Percentiles rank a stretch among this genome's conserved stretches.
Evolutionary conservation across 75 land plant species (phyloP).

Genomic region (Cupressus sempervirens): DNA sequence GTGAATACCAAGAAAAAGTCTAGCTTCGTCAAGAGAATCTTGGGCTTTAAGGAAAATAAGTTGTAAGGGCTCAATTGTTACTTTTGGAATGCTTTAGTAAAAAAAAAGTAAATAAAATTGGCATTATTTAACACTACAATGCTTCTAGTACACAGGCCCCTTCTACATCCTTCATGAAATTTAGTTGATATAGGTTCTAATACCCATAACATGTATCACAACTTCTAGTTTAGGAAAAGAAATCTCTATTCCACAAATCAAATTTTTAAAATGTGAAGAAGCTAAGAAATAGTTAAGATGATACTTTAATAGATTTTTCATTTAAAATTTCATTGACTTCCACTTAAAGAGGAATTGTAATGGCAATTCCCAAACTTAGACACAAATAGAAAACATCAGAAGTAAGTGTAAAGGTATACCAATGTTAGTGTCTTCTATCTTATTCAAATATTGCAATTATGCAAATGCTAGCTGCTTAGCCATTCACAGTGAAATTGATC

Average conservation of each 20-base stretch:
- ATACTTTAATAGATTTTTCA: neutral
- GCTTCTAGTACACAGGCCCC: conserved; percentile 81
- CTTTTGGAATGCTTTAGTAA: conserved; percentile 79
- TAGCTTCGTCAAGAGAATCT: conserved; percentile 92
- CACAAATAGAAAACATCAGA: neutral
- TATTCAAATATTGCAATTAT: conserved; percentile 39
- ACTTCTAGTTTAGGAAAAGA: neutral
- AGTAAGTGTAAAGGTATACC: conserved; percentile 28
- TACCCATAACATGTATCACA: conserved; percentile 36
- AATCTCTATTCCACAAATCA: neutral
- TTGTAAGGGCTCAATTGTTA: conserved; percentile 74
- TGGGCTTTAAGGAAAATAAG: conserved; percentile 96
- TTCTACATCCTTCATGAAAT: conserved; percentile 73
- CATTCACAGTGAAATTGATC: conserved; percentile 34
- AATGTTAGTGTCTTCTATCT: conserved; percentile 24
- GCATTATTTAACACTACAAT: conserved; percentile 81
- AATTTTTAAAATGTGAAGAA: neutral
- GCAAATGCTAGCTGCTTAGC: conserved; percentile 51
- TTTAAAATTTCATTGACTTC: neutral
- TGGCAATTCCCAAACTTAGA: neutral
- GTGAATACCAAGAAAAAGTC: conserved; percentile 81
- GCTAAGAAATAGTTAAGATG: neutral
- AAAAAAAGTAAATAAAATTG: conserved; percentile 66
- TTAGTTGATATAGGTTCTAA: conserved; percentile 57
- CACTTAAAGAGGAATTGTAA: neutral